Evolutionary conservation across 495 filamentous ascomycete genomes (phyloP).

Genomic region (Hypoxylon subgilvum): DNA sequence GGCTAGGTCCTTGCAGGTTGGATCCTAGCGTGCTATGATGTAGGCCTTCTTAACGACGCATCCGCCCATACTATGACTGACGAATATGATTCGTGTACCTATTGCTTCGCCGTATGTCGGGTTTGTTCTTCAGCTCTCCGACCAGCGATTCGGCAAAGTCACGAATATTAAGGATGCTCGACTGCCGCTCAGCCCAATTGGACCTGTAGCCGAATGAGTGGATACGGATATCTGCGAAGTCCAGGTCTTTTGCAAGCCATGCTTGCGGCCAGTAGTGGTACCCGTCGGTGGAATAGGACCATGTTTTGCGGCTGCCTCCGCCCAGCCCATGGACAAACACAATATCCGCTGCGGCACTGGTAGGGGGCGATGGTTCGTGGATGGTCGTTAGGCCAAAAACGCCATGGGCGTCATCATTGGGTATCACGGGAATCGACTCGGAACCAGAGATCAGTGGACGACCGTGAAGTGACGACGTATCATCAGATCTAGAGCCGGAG

Average conservation of each 20-base stretch:
- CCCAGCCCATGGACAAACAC: slow-evolving; percentile 47
- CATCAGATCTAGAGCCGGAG: slow-evolving; percentile 4
- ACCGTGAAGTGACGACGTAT: background rate
- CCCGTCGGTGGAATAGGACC: slow-evolving; percentile 29
- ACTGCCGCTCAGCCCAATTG: slow-evolving; percentile 37
- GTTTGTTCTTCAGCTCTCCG: slow-evolving; percentile 46
- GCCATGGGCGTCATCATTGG: slow-evolving; percentile 4
- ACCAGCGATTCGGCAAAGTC: slow-evolving; percentile 54
- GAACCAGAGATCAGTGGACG: background rate
- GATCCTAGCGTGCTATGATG: slow-evolving; percentile 40
- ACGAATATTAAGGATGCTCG: slow-evolving; percentile 49
- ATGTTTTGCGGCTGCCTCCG: slow-evolving; percentile 43
- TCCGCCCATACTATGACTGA: slow-evolving; percentile 63
- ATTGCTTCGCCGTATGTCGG: slow-evolving; percentile 30
- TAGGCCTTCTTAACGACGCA: slow-evolving; percentile 57
- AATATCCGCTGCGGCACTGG: slow-evolving; percentile 44
- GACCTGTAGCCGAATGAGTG: slow-evolving; percentile 42
- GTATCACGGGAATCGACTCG: background rate
- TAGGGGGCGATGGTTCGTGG: slow-evolving; percentile 36
- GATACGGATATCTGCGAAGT: slow-evolving; percentile 37
- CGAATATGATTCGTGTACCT: slow-evolving; percentile 51
- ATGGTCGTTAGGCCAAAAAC: slow-evolving; percentile 47
- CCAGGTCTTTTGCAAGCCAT: slow-evolving; percentile 40
- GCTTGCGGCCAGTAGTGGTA: slow-evolving; percentile 41
- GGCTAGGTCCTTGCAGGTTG: slow-evolving; percentile 36